Evolutionary conservation across 1,284 basidiomycete species (phyloP), one percentile per base, ranked within the genome.

Genomic region (Sanghuangporus weigelae): DNA sequence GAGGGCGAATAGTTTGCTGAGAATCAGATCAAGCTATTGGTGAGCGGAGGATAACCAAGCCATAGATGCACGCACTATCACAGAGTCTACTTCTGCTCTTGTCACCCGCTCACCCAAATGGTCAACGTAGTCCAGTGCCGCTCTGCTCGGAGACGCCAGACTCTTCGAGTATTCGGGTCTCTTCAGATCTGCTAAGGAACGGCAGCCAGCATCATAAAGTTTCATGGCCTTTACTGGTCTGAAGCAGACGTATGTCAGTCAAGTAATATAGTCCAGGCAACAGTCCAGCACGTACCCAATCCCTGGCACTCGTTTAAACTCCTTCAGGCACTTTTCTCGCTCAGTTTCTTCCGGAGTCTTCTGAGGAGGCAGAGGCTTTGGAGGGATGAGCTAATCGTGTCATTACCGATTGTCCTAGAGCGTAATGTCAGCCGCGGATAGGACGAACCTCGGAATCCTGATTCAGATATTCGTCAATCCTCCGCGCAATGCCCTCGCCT

Each of bases 401-500:
- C 56, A n/a, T 40, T 40, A 44, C 21, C 21, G 40, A 26, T 40
- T 48, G 12, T 42, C 39, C 7, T 31, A 50, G 38, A 23, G 6
- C 5, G 16, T n/a, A 36, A 26, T 31, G 11, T 44, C 16, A 23
- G 48, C n/a, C 51, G n/a, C 49, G 44, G 23, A n/a, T 8, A n/a
- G 21, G 16, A 57, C 44, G 14, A 23, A 66, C 65, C 61, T 60
- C 64, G 36, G 44, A 53, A 31, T 48, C 53, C 31, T 57, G 40
- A 7, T 62, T 56, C 39, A 69, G 58, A 51, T 61, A 65, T 42
- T 68, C 63, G 35, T 68, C 65, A 31, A 69, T 68, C 50, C 65
- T 57, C 12, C 64, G 62, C 31, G 63, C 57, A 50, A 68, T 65
- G 3, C 60, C 64, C 40, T 60, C 51, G 16, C 65, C 67, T n/a